Percentiles rank a stretch among this genome's conserved stretches.
Evolutionary conservation across 768 basidiomycete species (phyloP).

Genomic region (Grammothele lineata): DNA sequence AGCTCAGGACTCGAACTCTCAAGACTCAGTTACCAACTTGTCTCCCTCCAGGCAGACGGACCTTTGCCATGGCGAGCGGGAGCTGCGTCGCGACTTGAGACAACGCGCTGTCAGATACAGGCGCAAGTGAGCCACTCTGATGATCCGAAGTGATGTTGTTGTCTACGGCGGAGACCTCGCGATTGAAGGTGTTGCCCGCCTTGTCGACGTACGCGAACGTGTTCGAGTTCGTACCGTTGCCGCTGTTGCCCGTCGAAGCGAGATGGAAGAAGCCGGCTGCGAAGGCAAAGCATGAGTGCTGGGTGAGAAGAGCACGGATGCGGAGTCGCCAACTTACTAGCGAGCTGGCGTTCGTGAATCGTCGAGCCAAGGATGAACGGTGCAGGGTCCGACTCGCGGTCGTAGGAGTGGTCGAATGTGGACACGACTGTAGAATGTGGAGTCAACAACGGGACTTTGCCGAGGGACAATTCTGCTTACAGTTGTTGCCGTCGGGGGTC

Average conservation of each 20-base stretch:
- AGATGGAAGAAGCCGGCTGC: conserved; percentile 49
- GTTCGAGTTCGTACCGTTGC: conserved; percentile 70
- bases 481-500: conserved; percentile 23
- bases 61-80: conserved; percentile 15
- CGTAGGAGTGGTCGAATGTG: conserved; percentile 65
- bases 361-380: conserved; percentile 56
- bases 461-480: background rate
- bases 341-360: conserved; percentile 54
- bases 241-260: conserved; percentile 44
- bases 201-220: conserved; percentile 57
- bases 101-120: background rate
- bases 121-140: conserved; percentile 47
- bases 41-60: conserved; percentile 35
- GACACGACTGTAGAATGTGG: conserved; percentile 39
- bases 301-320: background rate
- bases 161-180: conserved; percentile 56
- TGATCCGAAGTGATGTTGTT: conserved; percentile 59
- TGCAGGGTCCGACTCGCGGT: conserved; percentile 51
- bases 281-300: background rate
- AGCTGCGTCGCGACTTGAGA: background rate
- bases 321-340: conserved; percentile 39
- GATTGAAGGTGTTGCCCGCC: conserved; percentile 56
- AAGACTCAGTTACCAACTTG: conserved; percentile 18
- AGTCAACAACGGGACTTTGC: background rate
- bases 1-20: too few relatives aligned